Base-by-base conservation (phyloP, 192 early-diverging fungal species). In the Coemansia sp. region DNA sequence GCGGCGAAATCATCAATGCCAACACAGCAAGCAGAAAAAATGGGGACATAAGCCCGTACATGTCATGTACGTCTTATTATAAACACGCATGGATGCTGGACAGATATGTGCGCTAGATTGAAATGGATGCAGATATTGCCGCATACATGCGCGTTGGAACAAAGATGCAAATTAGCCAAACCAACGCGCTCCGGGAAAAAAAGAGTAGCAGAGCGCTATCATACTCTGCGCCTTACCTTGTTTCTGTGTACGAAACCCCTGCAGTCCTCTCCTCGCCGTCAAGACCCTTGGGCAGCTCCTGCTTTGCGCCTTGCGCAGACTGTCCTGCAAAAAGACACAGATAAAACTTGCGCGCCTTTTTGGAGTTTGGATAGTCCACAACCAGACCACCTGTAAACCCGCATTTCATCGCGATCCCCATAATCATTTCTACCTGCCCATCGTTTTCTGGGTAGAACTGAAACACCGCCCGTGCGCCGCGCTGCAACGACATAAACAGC, bases 401-500 rank as follows among this genome's bases (percentile, higher is more conserved):
- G 72, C 92, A 92, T 60, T 89, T 87, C 77, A 94, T 93, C 11
- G 97, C 94, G 7, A 81, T 81, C 48, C 87, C 84, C 72, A 95
- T 90, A 61, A 99, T 93, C 84, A 97, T 84, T 67, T 99, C 91
- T 40, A 95, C 87, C 76, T 99, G 97, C 56, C 89, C 83, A 62
- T 94, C 91, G 76, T 96, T 96, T 75, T 97, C 96, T 0, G 97
- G 96, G 72, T 99, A 98, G 66, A 99, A 97, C 83, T 99, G 97
- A 83, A 98, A 99, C 28, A 99, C 86, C 10, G 94, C 94, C n/a
- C 94, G 83, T 10, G 94, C 92, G 12, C 96, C 95, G 12, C 93
- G 84, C 48, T 89, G 77, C 67, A 98, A 76, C 10, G 93, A 84
- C n/a, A 92, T 93, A 68, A 94, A 98, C 29, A 98, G 78, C 8